Evolutionary conservation across 371 early-diverging fungal genomes (phyloP).

Genomic region (Mucor circinelloides): DNA sequence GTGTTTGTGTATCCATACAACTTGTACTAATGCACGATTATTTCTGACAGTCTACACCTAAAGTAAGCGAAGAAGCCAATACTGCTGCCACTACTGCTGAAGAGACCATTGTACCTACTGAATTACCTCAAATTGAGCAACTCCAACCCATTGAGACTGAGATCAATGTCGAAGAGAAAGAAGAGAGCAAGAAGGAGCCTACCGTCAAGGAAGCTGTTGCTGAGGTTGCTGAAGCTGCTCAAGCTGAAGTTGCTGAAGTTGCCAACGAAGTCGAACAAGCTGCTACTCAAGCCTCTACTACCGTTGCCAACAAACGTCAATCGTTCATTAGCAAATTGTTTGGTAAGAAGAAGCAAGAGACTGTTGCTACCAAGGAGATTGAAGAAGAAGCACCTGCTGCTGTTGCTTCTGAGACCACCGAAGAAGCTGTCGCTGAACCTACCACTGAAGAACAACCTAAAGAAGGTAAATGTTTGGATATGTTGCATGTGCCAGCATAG

Average conservation of each 20-base stretch:
- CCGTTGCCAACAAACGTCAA: conserved; percentile 25
- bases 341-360: conserved; percentile 56
- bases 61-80: conserved; percentile 5
- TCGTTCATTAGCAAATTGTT: conserved; percentile 69
- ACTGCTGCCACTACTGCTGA: conserved; percentile 5
- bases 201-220: conserved; percentile 8
- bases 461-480: conserved; percentile 11
- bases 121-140: conserved; percentile 27
- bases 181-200: not conserved
- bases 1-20: not conserved
- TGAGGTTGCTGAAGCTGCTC: conserved; percentile 4
- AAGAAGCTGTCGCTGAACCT: not conserved
- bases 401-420: not conserved
- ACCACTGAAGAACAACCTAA: conserved; percentile 3
- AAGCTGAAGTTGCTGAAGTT: conserved; percentile 13
- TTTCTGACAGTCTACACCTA: conserved; percentile 15
- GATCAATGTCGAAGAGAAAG: conserved; percentile 10
- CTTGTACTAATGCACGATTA: not conserved
- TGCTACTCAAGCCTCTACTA: conserved; percentile 2
- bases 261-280: conserved; percentile 11
- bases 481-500: not conserved
- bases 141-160: conserved; percentile 30
- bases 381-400: conserved; percentile 4
- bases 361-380: conserved; percentile 5
- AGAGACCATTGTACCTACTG: conserved; percentile 14